Evolutionary conservation across 2,329 filamentous ascomycete genomes (phyloP).

Genomic region (Kalaharituber pfeilii): DNA sequence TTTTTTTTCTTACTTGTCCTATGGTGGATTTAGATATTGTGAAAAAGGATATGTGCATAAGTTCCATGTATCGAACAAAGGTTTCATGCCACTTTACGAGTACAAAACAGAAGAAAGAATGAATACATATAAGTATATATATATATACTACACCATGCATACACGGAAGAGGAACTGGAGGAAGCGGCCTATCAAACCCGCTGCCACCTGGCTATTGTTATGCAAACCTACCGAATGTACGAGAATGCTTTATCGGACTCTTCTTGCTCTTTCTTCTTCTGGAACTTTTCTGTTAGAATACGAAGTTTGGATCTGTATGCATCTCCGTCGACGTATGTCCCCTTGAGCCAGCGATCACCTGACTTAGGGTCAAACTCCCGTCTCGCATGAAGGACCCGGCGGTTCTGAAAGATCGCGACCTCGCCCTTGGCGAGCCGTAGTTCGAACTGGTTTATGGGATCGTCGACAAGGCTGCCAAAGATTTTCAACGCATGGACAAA

Average conservation of each 20-base stretch:
- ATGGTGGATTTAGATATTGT: no score
- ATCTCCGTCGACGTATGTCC: slow-evolving; percentile 61
- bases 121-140: no score
- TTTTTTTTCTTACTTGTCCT: slow-evolving; percentile 1
- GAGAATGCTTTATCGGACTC: background rate
- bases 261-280: background rate
- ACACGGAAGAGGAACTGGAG: no score
- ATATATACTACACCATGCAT: background rate
- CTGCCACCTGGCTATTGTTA: no score
- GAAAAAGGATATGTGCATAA: no score
- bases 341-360: slow-evolving; percentile 65
- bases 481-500: slow-evolving; percentile 36
- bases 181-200: no score
- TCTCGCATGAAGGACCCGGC: slow-evolving; percentile 68
- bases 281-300: slow-evolving; percentile 28
- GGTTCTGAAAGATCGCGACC: slow-evolving; percentile 86
- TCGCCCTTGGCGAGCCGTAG: slow-evolving; percentile 62
- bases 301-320: slow-evolving; percentile 36
- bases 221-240: background rate
- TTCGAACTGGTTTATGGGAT: slow-evolving; percentile 44
- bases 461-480: slow-evolving; percentile 45
- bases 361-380: slow-evolving; percentile 50
- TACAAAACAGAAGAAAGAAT: no score
- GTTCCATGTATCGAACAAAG: no score
- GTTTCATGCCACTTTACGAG: no score